Evolutionary conservation across 73 alveolate species (phyloP), one percentile per base, ranked within the genome.

Genomic region (Paramecium sonneborni): DNA sequence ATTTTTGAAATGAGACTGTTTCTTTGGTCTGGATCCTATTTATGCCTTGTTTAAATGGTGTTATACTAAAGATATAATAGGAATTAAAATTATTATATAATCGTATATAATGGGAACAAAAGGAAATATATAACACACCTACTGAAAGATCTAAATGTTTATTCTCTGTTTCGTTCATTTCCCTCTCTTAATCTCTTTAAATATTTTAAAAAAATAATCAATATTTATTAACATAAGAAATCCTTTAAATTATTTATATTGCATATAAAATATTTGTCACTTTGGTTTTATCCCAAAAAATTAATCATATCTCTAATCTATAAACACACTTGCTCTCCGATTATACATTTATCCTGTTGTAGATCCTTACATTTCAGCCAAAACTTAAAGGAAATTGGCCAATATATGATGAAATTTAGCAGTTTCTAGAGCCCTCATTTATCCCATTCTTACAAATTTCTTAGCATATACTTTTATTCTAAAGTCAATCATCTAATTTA

Each of bases 381-480:
- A 70, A 3, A 70, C 86, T 7, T 70, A 39, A 1, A 79, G 14
- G 72, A 79, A 79, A 12, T 79, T 79, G 1, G 90, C 90, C 32
- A 79, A 41, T 11, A 79, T 39, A 43, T 79, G 90, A 79, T 79
- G 90, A 10, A 79, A 70, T n/a, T 70, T 70, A 34, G 86, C 86
- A 11, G 86, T 72, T 41, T 72, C 86, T 5, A 72, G 18, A 14
- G 67, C 86, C 11, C 57, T 28, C 86, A 70, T 70, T 35, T 70
- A 34, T 70, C 86, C 86, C 86, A 70, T 70, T 15, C 86, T 0
- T 10, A 70, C 57, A 37, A 70, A 70, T 34, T 70, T 70, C 74
- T 72, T 72, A 79, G 90, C 90, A 43, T 79, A 79, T 5, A 79
- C 90, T 41, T 21, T 79, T 11, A 79, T 79, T 21, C 90, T 57